phyloP scores from a whole-genome alignment of 108 stramenopile genomes.

The Skeletonema tropicum region DNA sequence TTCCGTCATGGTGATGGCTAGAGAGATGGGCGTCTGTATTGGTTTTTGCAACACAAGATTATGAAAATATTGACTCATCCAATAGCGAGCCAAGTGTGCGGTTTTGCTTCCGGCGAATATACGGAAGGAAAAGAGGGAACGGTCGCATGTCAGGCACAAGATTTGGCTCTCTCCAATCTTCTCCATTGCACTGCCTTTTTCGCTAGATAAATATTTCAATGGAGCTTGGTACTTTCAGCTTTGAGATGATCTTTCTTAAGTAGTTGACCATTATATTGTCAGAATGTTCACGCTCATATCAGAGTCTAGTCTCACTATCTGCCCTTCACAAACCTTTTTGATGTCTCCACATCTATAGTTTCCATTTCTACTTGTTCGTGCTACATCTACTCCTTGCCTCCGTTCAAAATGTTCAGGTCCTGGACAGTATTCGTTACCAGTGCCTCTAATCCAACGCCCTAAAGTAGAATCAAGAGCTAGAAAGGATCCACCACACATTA shows the following conservation, averaged over 20 bases:
- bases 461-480: slow-evolving; percentile 67
- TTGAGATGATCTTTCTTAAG: too few relatives aligned
- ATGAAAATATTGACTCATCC: too few relatives aligned
- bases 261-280: not conserved
- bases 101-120: too few relatives aligned
- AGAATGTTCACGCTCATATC: slow-evolving; percentile 45
- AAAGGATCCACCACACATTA: slow-evolving; percentile 51
- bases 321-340: slow-evolving; percentile 33
- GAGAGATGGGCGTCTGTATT: too few relatives aligned
- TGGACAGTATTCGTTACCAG: slow-evolving; percentile 69
- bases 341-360: slow-evolving; percentile 43
- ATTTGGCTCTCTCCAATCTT: too few relatives aligned
- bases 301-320: slow-evolving; percentile 43
- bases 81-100: too few relatives aligned
- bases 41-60: too few relatives aligned
- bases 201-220: too few relatives aligned
- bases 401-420: slow-evolving; percentile 43
- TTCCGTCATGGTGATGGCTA: slow-evolving; percentile 10
- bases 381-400: slow-evolving; percentile 18
- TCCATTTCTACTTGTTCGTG: slow-evolving; percentile 39
- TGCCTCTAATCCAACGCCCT: slow-evolving; percentile 61
- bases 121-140: too few relatives aligned
- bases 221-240: not conserved
- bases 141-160: too few relatives aligned
- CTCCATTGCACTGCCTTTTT: too few relatives aligned